Conservation (phyloP, 1,139 yeast genomes). For the Taphrina confusa region DNA sequence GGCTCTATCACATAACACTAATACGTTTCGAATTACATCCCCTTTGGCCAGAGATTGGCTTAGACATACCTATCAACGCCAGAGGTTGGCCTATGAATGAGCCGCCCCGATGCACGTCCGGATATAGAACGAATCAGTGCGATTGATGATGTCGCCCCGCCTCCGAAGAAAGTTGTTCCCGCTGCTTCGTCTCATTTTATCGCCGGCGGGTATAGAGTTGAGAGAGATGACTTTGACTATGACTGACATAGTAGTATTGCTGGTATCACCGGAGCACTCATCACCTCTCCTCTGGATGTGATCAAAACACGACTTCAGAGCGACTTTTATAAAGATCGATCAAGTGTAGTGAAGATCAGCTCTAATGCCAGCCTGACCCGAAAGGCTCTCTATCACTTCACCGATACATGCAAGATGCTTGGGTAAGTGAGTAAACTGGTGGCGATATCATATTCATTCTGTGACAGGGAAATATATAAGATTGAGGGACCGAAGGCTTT, state of each 20-base stretch:
- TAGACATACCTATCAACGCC: no score
- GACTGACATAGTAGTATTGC: conserved; percentile 54
- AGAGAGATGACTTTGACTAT: neutral
- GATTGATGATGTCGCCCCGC: conserved; percentile 1
- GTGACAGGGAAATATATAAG: conserved; percentile 65
- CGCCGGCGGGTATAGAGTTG: conserved; percentile 36
- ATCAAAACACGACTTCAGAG: conserved; percentile 94
- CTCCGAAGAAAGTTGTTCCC: conserved; percentile 10
- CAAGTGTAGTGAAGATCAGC: conserved; percentile 47
- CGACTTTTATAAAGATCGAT: conserved; percentile 59
- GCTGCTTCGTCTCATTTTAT: conserved; percentile 35
- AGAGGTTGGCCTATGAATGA: conserved; percentile 12
- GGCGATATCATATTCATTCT: conserved; percentile 43
- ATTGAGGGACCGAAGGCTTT: conserved; percentile 82
- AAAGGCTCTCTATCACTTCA: conserved; percentile 63
- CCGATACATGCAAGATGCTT: conserved; percentile 59
- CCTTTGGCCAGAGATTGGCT: no score
- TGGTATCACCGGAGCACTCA: conserved; percentile 95
- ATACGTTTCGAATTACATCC: no score
- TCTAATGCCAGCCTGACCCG: conserved; percentile 42
- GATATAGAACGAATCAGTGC: conserved; percentile 8
- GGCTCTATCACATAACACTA: no score
- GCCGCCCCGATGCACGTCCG: conserved; percentile 10
- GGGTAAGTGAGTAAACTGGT: conserved; percentile 45
- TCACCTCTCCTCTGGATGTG: conserved; percentile 93